Base-by-base conservation (phyloP, 805 yeast genomes). In the Wickerhamomyces rabaulensis region DNA sequence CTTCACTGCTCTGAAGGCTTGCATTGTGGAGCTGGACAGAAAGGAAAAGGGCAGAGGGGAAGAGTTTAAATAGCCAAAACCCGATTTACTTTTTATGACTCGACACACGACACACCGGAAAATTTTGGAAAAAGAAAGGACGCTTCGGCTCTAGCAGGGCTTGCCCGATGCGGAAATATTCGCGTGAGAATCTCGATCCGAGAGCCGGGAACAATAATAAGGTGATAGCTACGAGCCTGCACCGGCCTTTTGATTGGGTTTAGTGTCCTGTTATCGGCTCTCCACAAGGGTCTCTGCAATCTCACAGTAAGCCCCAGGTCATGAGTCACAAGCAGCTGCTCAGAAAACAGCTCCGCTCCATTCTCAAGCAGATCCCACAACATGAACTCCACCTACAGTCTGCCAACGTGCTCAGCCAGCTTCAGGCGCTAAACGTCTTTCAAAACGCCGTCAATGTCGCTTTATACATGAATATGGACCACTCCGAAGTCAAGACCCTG, bases 391-490 rank as follows among this genome's bases (percentile, higher is more conserved):
- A 36, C 3, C 6, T 13, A 1, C 72, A 68, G 44, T 66, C 71
- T 0, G 26, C 39, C 1, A 47, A 46, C 10, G 52, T 64, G 8
- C 42, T 61, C 0, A 39, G 41, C 1, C 47, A 46, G 1, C 41
- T 66, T 9, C 25, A 42, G n/a, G 36, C 52, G 1, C 26, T 61
- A 1, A 44, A 62, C 0, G 67, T 62, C 38, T 82, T 80, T 54
- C 52, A 61, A 44, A 43, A 52, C 0, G 78, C 90, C 0, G 54
- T 57, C 9, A 69, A 61, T 4, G 61, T 90, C 2, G 96, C 84
- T 0, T 58, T 88, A 26, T 91, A 79, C 57, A 78, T 90, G 86
- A 80, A 77, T 61, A 84, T 91, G 90, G 88, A 84, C 2, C 53
- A 64, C 19, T 73, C 80, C 43, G 97, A 91, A 63, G 69, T 86